Percentiles rank a stretch among this genome's conserved stretches.
These are phyloP conservation scores for Candida sp. DNA, from an alignment of 1,139 yeast genomes.

Conservation along the genomic window DNA sequence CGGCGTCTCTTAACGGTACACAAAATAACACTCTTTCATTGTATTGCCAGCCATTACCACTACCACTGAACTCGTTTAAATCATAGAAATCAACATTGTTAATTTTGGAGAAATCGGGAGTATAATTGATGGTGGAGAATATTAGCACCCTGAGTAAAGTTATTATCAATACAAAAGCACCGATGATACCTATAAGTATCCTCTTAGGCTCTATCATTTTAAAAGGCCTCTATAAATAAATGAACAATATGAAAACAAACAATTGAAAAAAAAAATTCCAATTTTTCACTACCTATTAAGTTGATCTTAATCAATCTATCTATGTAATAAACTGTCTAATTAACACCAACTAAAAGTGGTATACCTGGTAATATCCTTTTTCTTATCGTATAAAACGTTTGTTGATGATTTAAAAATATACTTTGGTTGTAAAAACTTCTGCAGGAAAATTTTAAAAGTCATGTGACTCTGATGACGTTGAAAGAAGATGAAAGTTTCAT, in stretches of 20 bases:
- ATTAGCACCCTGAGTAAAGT: constrained; percentile 4
- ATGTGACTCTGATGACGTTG: neutral
- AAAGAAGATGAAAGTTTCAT: neutral
- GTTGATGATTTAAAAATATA: neutral
- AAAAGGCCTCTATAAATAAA: constrained; percentile 39
- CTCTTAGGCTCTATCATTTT: neutral
- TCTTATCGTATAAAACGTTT: too few species aligned
- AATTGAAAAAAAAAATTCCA: too few species aligned
- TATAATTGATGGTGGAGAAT: constrained; percentile 10
- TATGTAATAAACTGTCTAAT: too few species aligned
- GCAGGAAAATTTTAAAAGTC: neutral
- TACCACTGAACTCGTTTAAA: constrained; percentile 40
- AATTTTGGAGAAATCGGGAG: constrained; percentile 19
- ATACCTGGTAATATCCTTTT: too few species aligned
- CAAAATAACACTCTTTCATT: constrained; percentile 55
- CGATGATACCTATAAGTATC: constrained; percentile 4
- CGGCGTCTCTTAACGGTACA: constrained; percentile 61
- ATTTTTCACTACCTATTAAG: too few species aligned
- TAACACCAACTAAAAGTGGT: too few species aligned
- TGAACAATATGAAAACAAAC: too few species aligned
- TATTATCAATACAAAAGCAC: constrained; percentile 6
- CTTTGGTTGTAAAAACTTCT: neutral
- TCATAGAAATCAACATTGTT: constrained; percentile 41
- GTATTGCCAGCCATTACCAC: constrained; percentile 51
- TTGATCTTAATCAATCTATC: neutral